These are phyloP conservation scores for Penicillium expansum DNA, from an alignment of 2,329 filamentous ascomycete genomes.

Conservation along the genomic window DNA sequence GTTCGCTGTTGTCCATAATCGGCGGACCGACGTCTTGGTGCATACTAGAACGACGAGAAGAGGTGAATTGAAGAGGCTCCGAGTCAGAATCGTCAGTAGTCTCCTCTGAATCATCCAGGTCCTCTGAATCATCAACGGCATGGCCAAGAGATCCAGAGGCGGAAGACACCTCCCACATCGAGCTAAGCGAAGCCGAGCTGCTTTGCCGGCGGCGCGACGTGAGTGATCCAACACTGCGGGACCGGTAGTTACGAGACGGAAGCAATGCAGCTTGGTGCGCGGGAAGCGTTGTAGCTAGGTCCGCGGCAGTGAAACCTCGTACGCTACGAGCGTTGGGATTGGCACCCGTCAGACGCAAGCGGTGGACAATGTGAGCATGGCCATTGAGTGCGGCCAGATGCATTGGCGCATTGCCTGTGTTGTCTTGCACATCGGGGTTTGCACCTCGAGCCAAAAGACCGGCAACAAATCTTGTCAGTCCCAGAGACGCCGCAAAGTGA, in stretches of 20 bases:
- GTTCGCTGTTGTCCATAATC: slow-evolving; percentile 26
- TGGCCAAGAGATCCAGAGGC: slow-evolving; percentile 47
- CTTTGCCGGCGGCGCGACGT: slow-evolving; percentile 55
- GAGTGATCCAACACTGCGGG: slow-evolving; percentile 61
- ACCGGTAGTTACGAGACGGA: slow-evolving; percentile 61
- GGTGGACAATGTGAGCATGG: slow-evolving; percentile 71
- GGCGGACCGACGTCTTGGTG: slow-evolving; percentile 33
- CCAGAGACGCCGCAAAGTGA: slow-evolving; percentile 73
- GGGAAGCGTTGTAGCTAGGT: slow-evolving; percentile 65
- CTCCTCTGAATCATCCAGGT: slow-evolving; percentile 29
- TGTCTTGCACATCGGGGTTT: slow-evolving; percentile 70
- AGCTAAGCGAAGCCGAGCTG: slow-evolving; percentile 65
- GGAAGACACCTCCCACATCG: slow-evolving; percentile 61
- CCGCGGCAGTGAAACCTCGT: slow-evolving; percentile 67
- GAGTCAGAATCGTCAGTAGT: slow-evolving; percentile 24
- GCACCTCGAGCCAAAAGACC: slow-evolving; percentile 75
- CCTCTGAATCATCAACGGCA: slow-evolving; percentile 41
- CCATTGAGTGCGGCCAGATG: slow-evolving; percentile 77
- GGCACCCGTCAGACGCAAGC: slow-evolving; percentile 70
- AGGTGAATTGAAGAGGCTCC: slow-evolving; percentile 25
- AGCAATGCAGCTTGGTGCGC: slow-evolving; percentile 63
- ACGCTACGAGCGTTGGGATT: slow-evolving; percentile 68
- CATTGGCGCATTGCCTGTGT: slow-evolving; percentile 76
- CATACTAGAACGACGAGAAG: slow-evolving; percentile 38
- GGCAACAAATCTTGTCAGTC: slow-evolving; percentile 71